Evolutionary conservation across 257 asterid species (phyloP), one percentile per base, ranked within the genome.

Genomic region (Ophiorrhiza pumila): DNA sequence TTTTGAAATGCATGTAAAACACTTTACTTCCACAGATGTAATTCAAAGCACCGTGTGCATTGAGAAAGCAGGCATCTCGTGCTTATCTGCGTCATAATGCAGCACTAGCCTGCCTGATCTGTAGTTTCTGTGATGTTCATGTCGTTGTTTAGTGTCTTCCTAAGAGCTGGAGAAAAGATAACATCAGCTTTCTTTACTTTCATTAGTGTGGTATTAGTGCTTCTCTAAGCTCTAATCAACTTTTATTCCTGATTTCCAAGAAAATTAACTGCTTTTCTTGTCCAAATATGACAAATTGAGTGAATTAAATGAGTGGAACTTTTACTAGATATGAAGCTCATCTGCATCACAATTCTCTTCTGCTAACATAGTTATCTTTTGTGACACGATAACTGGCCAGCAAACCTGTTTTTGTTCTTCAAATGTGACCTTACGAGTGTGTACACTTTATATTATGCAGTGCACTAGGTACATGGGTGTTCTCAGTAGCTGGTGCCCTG

Each of bases 391-490:
- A 45, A 27, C 20, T 61, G 35, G 46, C 27, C 10, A 18, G 32
- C 31, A 1, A 18, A 5, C 25, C 10, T 53, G 18, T n/a, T 7
- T 23, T 0, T 13, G 43, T 53, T n/a, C 3, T 29, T 3, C 41
- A 4, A 18, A 7, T 29, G 9, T 13, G 17, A 37, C 27, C 60
- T 52, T 49, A n/a, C 34, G 15, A 29, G 39, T 62, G 14, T 18
- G 23, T 65, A 10, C 34, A 72, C 53, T n/a, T n/a, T n/a, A n/a
- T n/a, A n/a, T 25, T 32, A 43, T 79, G 72, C 91, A 92, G 96
- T 80, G 98, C 97, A 27, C 75, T 93, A 71, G 98, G 98, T 46
- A 94, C 96, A 14, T 94, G 98, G 98, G 94, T 94, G 22, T 91
- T 94, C 84, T 94, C 98, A 0, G 92, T 94, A 34, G 95, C 86